Base-by-base conservation (phyloP, 495 filamentous ascomycete species). In the Penicillium maclennaniae region DNA sequence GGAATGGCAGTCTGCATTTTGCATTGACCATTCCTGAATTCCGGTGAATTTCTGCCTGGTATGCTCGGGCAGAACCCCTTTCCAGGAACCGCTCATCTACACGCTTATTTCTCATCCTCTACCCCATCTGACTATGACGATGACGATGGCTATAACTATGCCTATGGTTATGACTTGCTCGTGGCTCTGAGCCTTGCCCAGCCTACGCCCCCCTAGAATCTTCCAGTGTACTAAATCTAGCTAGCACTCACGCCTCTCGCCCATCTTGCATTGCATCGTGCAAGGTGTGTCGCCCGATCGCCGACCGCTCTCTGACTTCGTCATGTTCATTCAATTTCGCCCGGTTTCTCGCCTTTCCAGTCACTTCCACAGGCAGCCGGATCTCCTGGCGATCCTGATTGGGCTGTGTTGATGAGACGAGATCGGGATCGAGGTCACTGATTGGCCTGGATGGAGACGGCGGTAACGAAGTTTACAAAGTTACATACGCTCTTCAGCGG, bases 321-420 rank as follows among this genome's bases (percentile, higher is more conserved):
- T 42, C 39, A 21, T 42, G 19, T 8, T n/a, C n/a, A 20, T 19
- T 1, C 6, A 34, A 1, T 34, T 14, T 2, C 31, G 39, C 23
- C 23, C 23, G 5, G 2, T 23, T 2, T 23, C 23, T 23, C 23
- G 23, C 41, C 26, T 27, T 43, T 54, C 47, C 44, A 21, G 23
- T 23, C 17, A 25, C 7, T 43, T 26, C 23, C 23, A 34, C 47
- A n/a, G 43, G 47, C 51, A 44, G 50, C 42, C 34, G 45, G 43
- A 50, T 37, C 9, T 48, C 50, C 27, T 19, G 45, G 17, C 41
- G 14, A n/a, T 49, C 51, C 55, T 62, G 55, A 62, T 62, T 62
- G 55, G 59, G 19, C 31, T 45, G 43, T 9, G 9, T 8, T 38
- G 43, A 41, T 37, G 40, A 39, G 43, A n/a, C 21, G 46, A 36